A percentile compares a stretch with the other conserved stretches of the same genome.
Conservation (phyloP, 2,329 filamentous ascomycete species). For the Pezicula neosporulosa region DNA sequence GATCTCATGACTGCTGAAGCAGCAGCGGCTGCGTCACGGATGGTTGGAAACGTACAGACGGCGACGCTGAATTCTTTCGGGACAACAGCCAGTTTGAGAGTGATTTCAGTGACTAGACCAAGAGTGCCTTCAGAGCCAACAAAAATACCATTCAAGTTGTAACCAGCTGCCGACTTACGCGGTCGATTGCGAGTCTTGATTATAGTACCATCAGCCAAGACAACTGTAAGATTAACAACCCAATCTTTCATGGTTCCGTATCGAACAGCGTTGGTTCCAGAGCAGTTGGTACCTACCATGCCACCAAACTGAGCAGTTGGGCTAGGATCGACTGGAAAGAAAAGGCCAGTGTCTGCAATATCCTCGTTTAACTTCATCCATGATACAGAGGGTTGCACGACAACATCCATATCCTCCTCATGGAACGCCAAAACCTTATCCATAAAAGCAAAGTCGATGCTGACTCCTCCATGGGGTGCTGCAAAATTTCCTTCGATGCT, state of each 20-base stretch:
- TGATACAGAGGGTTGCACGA: conserved; percentile 82
- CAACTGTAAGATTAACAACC: conserved; percentile 79
- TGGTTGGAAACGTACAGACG: conserved; percentile 72
- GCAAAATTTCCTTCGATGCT: conserved; percentile 88
- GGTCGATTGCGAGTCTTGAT: conserved; percentile 75
- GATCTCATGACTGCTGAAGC: conserved; percentile 70
- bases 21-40: conserved; percentile 69
- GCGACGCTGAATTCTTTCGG: conserved; percentile 74
- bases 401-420: conserved; percentile 84
- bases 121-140: conserved; percentile 79
- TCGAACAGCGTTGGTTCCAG: conserved; percentile 73
- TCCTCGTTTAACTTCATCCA: conserved; percentile 83
- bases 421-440: conserved; percentile 75
- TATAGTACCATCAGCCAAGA: conserved; percentile 72
- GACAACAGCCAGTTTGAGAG: conserved; percentile 72
- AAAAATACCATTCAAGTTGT: conserved; percentile 76
- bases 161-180: conserved; percentile 76
- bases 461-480: conserved; percentile 79
- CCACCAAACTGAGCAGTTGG: conserved; percentile 72
- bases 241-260: conserved; percentile 89
- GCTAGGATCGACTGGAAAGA: conserved; percentile 81
- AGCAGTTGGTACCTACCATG: conserved; percentile 77
- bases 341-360: conserved; percentile 67
- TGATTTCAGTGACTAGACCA: conserved; percentile 79
- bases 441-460: conserved; percentile 86